Conservation (phyloP, 2,329 filamentous ascomycete species). For the Aspergillus sp. region DNA sequence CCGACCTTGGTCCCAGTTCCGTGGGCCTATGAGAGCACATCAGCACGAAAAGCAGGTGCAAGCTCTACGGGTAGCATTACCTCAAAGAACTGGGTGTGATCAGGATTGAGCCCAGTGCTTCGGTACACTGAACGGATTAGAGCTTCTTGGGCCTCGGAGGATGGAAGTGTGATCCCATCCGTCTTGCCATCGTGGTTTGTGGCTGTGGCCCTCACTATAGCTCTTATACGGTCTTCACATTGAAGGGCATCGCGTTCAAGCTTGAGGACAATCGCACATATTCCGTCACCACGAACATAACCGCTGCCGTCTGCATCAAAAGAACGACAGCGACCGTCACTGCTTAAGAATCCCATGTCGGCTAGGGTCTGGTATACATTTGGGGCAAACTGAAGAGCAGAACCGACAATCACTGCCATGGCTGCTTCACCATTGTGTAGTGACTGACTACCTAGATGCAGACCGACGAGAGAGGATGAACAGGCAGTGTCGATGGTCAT, state of each 20-base stretch:
- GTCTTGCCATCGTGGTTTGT: neutral
- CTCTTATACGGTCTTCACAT: neutral
- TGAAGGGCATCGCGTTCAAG: neutral
- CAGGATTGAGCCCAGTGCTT: neutral
- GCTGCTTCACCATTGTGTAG: neutral
- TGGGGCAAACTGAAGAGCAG: neutral
- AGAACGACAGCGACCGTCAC: neutral
- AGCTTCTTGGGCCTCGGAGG: neutral
- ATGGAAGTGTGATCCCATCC: neutral
- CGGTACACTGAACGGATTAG: neutral
- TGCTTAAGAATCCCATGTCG: neutral
- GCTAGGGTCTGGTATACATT: neutral
- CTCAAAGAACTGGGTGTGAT: neutral
- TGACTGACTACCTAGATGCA: neutral
- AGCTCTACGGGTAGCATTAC: neutral
- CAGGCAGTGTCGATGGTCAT: neutral
- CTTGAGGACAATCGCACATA: neutral
- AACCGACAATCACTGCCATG: neutral
- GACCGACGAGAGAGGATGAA: neutral
- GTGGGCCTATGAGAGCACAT: neutral
- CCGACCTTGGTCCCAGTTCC: slow-evolving; percentile 1
- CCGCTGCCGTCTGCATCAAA: neutral
- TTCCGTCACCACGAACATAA: neutral
- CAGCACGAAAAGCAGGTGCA: neutral
- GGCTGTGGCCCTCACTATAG: neutral